Base-by-base conservation (phyloP, 2,329 filamentous ascomycete genomes). In the Neoscytalidium dimidiatum region DNA sequence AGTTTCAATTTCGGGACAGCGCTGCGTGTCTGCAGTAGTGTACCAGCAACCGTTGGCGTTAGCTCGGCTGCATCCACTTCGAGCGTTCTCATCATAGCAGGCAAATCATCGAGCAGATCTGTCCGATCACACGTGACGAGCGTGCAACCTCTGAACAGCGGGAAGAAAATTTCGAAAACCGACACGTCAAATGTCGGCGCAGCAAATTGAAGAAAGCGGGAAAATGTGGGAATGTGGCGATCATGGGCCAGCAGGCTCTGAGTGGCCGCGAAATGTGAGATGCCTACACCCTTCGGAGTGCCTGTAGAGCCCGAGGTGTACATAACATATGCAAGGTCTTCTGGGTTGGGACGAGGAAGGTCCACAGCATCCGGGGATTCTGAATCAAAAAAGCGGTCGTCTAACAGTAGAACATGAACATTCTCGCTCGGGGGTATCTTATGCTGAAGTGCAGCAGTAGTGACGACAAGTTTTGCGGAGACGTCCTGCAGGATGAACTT, bases 131-230 rank as follows among this genome's bases (percentile, higher is more conserved):
- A 92, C 64, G 87, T 86, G 53, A 94, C 86, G 2, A 97, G 80
- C 0, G 92, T 96, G 23, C 81, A 81, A 2, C 90, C 90, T 65
- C 92, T 84, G 67, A 88, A 90, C 17, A 94, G 80, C 0, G 94
- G 91, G 69, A 97, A 97, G 82, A 97, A 97, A 6, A 96, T 94
- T 74, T 97, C 94, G 74, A 97, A 97, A 5, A 97, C 90, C 0
- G 92, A 96, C 7, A 97, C 94, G 76, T 97, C 94, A 74, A 97
- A 97, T 0, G 93, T 97, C 0, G 94, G 92, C 3, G 92, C 90
- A 4, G 94, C 94, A 75, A 97, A 97, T 74, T 97, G 94, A 0
- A 97, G 84, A 74, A 97, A 97, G 51, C 92, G 86, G 17, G 82
- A 82, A 73, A 97, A 97, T 0, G 62, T 43, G 2, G 94, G 94